phyloP scores from a whole-genome alignment of 169 alveolate genomes.

The Eimeria zaria region DNA sequence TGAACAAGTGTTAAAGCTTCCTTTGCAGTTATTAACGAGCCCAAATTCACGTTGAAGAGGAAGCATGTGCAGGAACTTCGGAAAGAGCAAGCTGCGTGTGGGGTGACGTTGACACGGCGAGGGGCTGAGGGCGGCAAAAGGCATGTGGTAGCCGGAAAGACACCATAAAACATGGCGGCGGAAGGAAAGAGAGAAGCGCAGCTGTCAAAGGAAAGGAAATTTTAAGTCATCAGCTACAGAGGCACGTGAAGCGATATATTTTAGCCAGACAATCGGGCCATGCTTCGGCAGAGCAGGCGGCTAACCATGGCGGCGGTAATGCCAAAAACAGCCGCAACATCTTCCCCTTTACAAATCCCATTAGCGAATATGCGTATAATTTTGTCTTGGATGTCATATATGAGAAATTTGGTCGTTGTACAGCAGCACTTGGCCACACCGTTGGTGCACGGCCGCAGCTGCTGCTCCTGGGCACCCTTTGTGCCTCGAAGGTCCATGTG shows the following conservation, averaged over 20 bases:
- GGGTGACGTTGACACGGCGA: not conserved
- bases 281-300: not conserved
- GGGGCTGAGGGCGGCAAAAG: not conserved
- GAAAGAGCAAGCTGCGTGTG: not conserved
- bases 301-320: not conserved
- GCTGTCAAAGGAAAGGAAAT: not conserved
- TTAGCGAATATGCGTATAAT: not conserved
- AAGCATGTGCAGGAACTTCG: not conserved
- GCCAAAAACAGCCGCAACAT: not conserved
- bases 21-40: too few relatives aligned
- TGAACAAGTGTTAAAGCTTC: too few relatives aligned
- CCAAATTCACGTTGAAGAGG: not conserved
- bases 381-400: not conserved
- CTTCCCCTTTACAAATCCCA: not conserved
- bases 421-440: not conserved
- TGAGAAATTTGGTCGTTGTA: not conserved
- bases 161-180: not conserved
- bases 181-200: not conserved
- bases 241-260: not conserved
- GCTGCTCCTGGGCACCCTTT: not conserved
- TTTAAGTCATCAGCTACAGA: not conserved
- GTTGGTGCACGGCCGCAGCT: slow-evolving; percentile 26
- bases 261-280: not conserved
- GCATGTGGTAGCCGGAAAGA: not conserved
- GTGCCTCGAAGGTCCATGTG: not conserved